phyloP scores from a whole-genome alignment of 2,329 filamentous ascomycete species.

The Talaromyces pinophilus region DNA sequence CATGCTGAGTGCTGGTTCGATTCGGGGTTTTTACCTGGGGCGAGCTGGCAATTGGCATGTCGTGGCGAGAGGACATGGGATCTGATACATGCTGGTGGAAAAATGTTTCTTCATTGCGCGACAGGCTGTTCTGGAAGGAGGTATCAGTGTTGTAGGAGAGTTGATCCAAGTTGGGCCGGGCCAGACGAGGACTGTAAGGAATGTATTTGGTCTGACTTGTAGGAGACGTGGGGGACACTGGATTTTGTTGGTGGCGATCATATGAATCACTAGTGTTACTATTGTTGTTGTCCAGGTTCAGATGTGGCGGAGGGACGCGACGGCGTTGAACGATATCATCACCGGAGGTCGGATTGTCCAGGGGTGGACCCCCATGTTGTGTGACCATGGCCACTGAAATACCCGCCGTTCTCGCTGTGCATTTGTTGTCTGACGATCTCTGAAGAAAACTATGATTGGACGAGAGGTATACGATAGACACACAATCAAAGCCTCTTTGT shows the following conservation, averaged over 20 bases:
- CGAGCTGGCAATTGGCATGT: conserved; percentile 8
- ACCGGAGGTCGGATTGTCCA: conserved; percentile 34
- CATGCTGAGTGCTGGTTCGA: conserved; percentile 4
- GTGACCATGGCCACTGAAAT: conserved; percentile 47
- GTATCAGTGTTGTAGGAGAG: neutral
- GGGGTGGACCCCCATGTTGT: conserved; percentile 42
- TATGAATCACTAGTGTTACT: neutral
- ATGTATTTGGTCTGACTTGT: conserved; percentile 11
- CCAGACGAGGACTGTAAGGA: conserved; percentile 20
- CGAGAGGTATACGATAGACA: neutral
- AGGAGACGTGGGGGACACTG: conserved; percentile 13
- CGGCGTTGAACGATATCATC: conserved; percentile 31
- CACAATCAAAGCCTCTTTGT: conserved; percentile 11
- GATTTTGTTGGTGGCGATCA: conserved; percentile 1
- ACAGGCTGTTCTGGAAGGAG: neutral
- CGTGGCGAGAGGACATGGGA: conserved; percentile 15
- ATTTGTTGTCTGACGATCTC: conserved; percentile 35
- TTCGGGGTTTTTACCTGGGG: neutral
- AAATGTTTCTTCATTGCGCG: conserved; percentile 14
- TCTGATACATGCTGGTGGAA: conserved; percentile 11
- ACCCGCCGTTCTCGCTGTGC: conserved; percentile 42
- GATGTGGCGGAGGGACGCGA: conserved; percentile 34
- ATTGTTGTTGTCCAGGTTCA: conserved; percentile 27
- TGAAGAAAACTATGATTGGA: conserved; percentile 7
- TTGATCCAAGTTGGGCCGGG: neutral